These are phyloP conservation scores for Phragmites australis DNA, from an alignment of 176 grass and related monocot genomes.

Conservation along the genomic window DNA sequence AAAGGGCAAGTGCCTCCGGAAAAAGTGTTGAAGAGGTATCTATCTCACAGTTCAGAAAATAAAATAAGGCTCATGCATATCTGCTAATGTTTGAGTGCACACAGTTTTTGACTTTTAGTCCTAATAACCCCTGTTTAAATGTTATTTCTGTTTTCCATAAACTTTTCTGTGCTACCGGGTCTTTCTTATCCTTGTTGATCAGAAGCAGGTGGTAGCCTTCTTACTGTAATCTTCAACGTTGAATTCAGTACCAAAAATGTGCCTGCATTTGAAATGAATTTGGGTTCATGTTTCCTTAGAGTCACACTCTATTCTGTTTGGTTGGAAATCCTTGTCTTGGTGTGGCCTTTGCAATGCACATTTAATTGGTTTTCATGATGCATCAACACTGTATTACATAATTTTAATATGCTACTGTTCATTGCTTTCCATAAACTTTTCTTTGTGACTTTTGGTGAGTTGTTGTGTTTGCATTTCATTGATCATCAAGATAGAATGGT, in stretches of 20 bases:
- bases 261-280: background rate
- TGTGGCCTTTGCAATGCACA: background rate
- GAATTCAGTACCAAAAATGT: background rate
- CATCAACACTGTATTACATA: background rate
- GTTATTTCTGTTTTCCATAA: background rate
- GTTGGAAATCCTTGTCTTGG: background rate
- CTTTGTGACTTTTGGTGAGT: slow-evolving; percentile 3
- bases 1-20: slow-evolving; percentile 56
- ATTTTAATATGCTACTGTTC: background rate
- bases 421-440: slow-evolving; percentile 8
- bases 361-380: slow-evolving; percentile 18
- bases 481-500: slow-evolving; percentile 10
- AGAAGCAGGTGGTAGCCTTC: background rate
- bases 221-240: slow-evolving; percentile 12
- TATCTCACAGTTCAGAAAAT: slow-evolving; percentile 9
- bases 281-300: slow-evolving; percentile 1
- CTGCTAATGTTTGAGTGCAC: background rate
- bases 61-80: slow-evolving; percentile 11
- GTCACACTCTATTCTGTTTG: background rate
- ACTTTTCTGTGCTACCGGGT: background rate
- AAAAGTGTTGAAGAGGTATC: slow-evolving; percentile 80
- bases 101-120: background rate
- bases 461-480: background rate
- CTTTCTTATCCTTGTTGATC: slow-evolving; percentile 14
- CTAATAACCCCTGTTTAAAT: background rate